Conservation (phyloP, 176 grass and related monocot species). For the Juncus inflexus region DNA sequence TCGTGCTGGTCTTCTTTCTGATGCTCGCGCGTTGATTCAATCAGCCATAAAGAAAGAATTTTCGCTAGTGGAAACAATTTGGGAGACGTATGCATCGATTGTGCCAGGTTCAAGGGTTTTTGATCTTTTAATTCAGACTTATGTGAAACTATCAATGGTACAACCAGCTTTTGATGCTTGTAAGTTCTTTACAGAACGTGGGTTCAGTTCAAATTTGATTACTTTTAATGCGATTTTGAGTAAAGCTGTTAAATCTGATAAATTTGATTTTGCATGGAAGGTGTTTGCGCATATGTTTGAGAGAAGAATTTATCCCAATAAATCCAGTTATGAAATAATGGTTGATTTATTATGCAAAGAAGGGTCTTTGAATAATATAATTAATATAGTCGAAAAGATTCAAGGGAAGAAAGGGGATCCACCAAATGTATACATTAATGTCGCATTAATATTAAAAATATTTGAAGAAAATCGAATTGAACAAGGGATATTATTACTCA, state of each 20-base stretch:
- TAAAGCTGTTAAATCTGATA: slow-evolving; percentile 29
- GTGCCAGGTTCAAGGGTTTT: slow-evolving; percentile 51
- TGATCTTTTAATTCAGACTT: slow-evolving; percentile 77
- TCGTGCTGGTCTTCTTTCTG: slow-evolving; percentile 46
- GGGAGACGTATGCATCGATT: slow-evolving; percentile 48
- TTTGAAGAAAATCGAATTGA: slow-evolving; percentile 45
- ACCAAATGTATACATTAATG: slow-evolving; percentile 40
- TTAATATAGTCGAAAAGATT: slow-evolving; percentile 39
- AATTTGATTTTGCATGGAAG: slow-evolving; percentile 58
- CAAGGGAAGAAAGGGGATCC: slow-evolving; percentile 47
- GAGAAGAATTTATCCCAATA: slow-evolving; percentile 62
- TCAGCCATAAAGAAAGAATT: slow-evolving; percentile 40
- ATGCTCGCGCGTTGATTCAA: slow-evolving; percentile 46
- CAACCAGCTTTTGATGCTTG: slow-evolving; percentile 54
- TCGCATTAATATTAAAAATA: slow-evolving; percentile 41
- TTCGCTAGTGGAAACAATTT: slow-evolving; percentile 43
- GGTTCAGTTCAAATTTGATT: slow-evolving; percentile 47
- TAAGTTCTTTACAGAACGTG: slow-evolving; percentile 42
- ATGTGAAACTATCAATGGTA: slow-evolving; percentile 46
- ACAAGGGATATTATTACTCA: slow-evolving; percentile 54
- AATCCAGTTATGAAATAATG: slow-evolving; percentile 54
- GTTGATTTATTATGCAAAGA: slow-evolving; percentile 61
- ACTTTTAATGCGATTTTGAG: slow-evolving; percentile 64
- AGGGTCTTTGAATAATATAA: slow-evolving; percentile 41
- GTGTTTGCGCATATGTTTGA: slow-evolving; percentile 87